Evolutionary conservation across 208 protist species (phyloP), one percentile per base, ranked within the genome.

Genomic region (Wallacemonas sp.): DNA sequence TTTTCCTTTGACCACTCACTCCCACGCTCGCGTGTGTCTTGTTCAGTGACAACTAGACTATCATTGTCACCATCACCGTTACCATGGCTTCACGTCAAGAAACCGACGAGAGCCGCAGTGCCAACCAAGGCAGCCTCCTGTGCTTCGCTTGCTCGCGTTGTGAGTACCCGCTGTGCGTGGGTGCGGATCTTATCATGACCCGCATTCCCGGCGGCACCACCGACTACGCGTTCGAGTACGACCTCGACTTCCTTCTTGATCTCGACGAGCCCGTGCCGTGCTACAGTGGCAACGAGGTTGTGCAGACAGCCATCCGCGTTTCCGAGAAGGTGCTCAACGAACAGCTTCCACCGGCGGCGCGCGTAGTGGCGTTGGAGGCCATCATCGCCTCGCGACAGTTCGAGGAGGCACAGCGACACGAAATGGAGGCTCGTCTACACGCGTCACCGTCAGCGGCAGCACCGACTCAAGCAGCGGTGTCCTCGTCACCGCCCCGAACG

Each of bases 111-210:
- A n/a, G n/a, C 19, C 19, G 17, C 42, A 8, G 33, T 19, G 10
- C 8, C 5, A 26, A 57, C n/a, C 12, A 57, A 4, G 30, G 22
- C 42, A 45, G 34, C 15, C 48, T 75, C 3, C 60, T 77, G 26
- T 94, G 79, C 64, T 94, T 94, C 61, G 77, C 78, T 4, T 94
- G 88, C 65, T 78, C 77, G 3, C 76, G 88, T 19, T 94, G 88
- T 54, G 79, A 91, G 59, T 89, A 88, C 71, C 88, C 88, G 0
- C 76, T 94, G 42, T 94, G 88, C 66, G 59, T 68, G 19, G 64
- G 67, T 29, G 66, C 44, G 21, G 78, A 90, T 52, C 26, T 94
- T 41, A 10, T 94, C 4, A 45, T 76, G 22, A 36, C 46, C 4
- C 29, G 54, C 39, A 77, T 89, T 15, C 55, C 53, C 0, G 63